Base-by-base conservation (phyloP, 257 asterid genomes). In the Echium plantagineum region DNA sequence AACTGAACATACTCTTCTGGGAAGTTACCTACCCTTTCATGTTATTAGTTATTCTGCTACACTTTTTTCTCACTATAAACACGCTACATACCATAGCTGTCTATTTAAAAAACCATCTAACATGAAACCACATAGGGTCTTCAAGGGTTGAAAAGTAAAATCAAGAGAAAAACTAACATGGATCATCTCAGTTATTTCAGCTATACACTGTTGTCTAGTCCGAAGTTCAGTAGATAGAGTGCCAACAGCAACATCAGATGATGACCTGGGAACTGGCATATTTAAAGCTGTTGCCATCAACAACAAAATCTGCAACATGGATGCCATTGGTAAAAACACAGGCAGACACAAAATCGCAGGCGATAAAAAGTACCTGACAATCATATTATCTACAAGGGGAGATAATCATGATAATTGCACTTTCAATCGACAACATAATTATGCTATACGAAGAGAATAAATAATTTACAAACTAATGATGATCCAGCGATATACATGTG, bases 131-230 rank as follows among this genome's bases (percentile, higher is more conserved):
- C 49, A 12, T 42, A 42, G 5, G 26, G 47, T 8, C 58, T 24
- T 32, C 30, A 54, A 22, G 49, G 13, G 59, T 53, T 18, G 55
- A 63, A 47, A 63, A 46, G 13, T 46, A 12, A 35, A 53, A 54
- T 21, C 35, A 20, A 48, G 8, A 22, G 26, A 66, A 65, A 42
- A 60, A 77, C 91, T 75, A 63, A 93, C 99, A 73, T 93, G 99
- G 71, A 93, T 93, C 99, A 89, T 89, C 81, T 93, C 99, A 4
- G 96, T 89, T 70, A 93, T 93, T 83, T 85, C 97, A 65, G 96
- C 99, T 54, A 93, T 75, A 66, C 78, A 74, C 60, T 83, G 97
- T 69, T 93, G 97, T 75, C 96, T 89, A 18, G 85, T 58, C 62
- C 96, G 97, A 74, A 93, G 72, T 62, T 93, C 94, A 18, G 55